These are phyloP conservation scores for Dispira simplex DNA, from an alignment of 192 early-diverging fungal species.

Conservation along the genomic window DNA sequence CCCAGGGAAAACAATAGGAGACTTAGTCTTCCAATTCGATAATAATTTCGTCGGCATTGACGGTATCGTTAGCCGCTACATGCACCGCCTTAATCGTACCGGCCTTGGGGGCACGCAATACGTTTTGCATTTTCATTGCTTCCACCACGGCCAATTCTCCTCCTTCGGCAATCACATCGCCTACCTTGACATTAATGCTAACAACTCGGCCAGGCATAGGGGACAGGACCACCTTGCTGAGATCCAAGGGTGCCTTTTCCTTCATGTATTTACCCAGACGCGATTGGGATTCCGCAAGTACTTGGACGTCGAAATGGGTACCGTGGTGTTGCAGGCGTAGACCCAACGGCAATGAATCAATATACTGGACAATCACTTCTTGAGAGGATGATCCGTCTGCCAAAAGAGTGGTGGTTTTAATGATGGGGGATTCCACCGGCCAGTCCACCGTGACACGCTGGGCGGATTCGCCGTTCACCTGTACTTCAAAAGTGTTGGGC, in stretches of 20 bases:
- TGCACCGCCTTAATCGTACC: constrained; percentile 66
- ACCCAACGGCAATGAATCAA: constrained; percentile 55
- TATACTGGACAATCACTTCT: constrained; percentile 40
- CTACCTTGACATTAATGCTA: constrained; percentile 60
- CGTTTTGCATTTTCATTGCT: constrained; percentile 99
- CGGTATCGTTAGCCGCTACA: constrained; percentile 53
- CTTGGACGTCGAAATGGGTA: constrained; percentile 63
- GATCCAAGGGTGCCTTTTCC: constrained; percentile 54
- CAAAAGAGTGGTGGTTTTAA: constrained; percentile 19
- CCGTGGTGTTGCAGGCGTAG: constrained; percentile 70
- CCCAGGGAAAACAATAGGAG: background rate
- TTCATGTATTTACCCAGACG: constrained; percentile 54
- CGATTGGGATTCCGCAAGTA: constrained; percentile 43
- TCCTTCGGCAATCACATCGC: constrained; percentile 69
- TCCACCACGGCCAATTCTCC: constrained; percentile 76
- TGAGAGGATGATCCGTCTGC: background rate
- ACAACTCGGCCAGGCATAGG: constrained; percentile 92
- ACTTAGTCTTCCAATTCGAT: constrained; percentile 43
- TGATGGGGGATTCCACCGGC: constrained; percentile 58
- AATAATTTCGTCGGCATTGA: constrained; percentile 62
- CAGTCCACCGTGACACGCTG: constrained; percentile 36
- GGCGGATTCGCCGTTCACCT: constrained; percentile 13
- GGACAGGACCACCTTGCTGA: constrained; percentile 52
- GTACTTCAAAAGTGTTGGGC: constrained; percentile 17
- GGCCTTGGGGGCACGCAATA: constrained; percentile 56